A percentile compares a stretch with the other conserved stretches of the same genome.
Conservation (phyloP, 2,329 filamentous ascomycete genomes). For the Teratosphaeria gauchensis region DNA sequence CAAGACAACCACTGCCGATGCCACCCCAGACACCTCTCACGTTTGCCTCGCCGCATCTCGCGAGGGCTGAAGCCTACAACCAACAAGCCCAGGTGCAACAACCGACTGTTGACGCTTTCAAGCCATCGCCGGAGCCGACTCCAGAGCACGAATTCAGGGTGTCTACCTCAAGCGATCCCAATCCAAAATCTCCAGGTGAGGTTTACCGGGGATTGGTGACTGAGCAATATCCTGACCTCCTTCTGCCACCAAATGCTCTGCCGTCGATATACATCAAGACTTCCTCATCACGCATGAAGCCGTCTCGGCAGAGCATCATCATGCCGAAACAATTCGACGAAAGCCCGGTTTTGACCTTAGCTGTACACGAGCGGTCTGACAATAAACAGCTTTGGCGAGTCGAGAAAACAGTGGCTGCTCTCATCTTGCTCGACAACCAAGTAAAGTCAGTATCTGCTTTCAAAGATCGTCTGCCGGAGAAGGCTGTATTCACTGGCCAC, state of each 20-base stretch:
- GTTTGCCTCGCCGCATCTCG: slow-evolving; percentile 44
- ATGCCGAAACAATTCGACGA: slow-evolving; percentile 67
- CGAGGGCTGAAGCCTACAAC: slow-evolving; percentile 29
- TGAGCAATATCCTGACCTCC: slow-evolving; percentile 75
- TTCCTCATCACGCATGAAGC: slow-evolving; percentile 88
- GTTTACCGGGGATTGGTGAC: slow-evolving; percentile 72
- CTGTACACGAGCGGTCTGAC: slow-evolving; percentile 68
- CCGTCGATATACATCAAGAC: slow-evolving; percentile 78
- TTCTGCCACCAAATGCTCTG: slow-evolving; percentile 80
- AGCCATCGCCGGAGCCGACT: slow-evolving; percentile 14
- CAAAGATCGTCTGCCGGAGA: slow-evolving; percentile 68
- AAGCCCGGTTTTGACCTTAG: slow-evolving; percentile 87
- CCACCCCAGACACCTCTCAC: slow-evolving; percentile 60
- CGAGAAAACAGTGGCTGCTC: slow-evolving; percentile 78
- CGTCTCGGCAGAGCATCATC: slow-evolving; percentile 75
- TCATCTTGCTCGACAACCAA: slow-evolving; percentile 72
- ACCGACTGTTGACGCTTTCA: slow-evolving; percentile 13
- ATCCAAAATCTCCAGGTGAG: slow-evolving; percentile 26
- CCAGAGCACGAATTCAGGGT: slow-evolving; percentile 16
- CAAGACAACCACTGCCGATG: slow-evolving; percentile 62
- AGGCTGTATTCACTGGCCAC: slow-evolving; percentile 80
- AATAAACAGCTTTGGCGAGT: slow-evolving; percentile 80
- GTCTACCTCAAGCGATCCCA: slow-evolving; percentile 17
- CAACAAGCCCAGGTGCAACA: slow-evolving; percentile 16
- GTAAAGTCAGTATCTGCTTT: slow-evolving; percentile 62